Base-by-base conservation (phyloP, 352 stramenopile species). In the Peronospora farinosa region DNA sequence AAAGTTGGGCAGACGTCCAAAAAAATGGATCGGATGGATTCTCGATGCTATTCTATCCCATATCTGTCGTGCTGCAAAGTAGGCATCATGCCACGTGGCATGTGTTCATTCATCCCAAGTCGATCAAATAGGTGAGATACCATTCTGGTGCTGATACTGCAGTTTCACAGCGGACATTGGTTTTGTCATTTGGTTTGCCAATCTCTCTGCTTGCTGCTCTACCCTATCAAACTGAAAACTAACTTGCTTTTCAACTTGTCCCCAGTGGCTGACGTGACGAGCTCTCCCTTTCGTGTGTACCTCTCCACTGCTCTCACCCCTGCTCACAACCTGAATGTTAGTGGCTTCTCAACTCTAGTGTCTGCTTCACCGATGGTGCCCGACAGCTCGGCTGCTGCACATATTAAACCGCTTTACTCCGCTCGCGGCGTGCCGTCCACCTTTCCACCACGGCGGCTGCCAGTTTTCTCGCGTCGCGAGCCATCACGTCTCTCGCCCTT, bases 391-490 rank as follows among this genome's bases (percentile, higher is more conserved):
- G 35, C 32, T 51, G 27, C 35, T 60, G 49, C 55, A 65, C 45
- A 57, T 63, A 47, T 59, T 64, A 65, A 60, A 61, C 45, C 56
- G 46, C 31, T 49, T 67, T 85, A 84, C 43, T 87, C 74, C 44
- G 72, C 43, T 50, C 67, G 38, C 51, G 58, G 53, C 53, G 58
- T 58, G 33, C 59, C 69, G 28, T 87, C 80, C 38, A 81, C 69
- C 56, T 82, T 85, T 15, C 75, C 76, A 40, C 78, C 72, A 64
- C 80, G 78, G 57, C 78, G 77, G 16, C 63, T 67, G 27, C 57
- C 72, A 39, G 69, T 67, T 63, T 86, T 88, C 33, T 85, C 73
- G 37, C 79, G 79, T 42, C 69, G 72, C 51, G 79, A 51, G 5
- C 44, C 47, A 10, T 77, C 55, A 45, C 65, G 64, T 62, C 72